Evolutionary conservation across 495 filamentous ascomycete species (phyloP), one percentile per base, ranked within the genome.

Genomic region (Acidiella bohemica): DNA sequence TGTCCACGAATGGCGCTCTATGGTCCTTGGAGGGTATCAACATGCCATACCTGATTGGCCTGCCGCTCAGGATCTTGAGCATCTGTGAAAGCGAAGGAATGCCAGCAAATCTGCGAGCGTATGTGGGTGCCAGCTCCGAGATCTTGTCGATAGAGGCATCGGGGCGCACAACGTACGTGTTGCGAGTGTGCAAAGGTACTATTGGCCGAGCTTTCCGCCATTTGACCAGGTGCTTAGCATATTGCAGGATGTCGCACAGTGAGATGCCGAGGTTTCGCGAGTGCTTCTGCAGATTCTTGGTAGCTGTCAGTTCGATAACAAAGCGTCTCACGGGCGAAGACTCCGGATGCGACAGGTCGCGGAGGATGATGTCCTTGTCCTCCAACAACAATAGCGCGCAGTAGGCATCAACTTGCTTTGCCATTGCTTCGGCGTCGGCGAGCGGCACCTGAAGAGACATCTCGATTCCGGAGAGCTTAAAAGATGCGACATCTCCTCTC

Each of bases 161-260:
- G 0, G 88, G 90, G 17, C 81, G 90, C 22, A 93, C 75, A 19
- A 94, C 80, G 59, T 95, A 97, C n/a, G 76, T 84, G 56, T 96
- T 84, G 23, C 87, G 67, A 24, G 78, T 80, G 49, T 94, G 84
- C 11, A 96, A 70, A 1, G 90, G 90, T 9, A 85, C 83, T 42
- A 97, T 93, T 21, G 87, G 79, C 26, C 88, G 80, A 25, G 87
- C 90, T 36, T 84, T 78, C 22, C 90, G 73, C 85, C 86, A 95
- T 63, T 88, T 92, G 29, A 96, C 84, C 36, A 97, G 76, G 60
- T 96, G 88, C 32, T 81, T 77, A 9, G 86, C 84, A 34, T 92
- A 75, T 53, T 80, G 72, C 42, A 86, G 81, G 45, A 95, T 80
- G 25, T 90, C 81, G 4, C 70, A 62, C 5, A 90, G 69, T 2